Evolutionary conservation across 202 grass and related monocot species (phyloP).

Genomic region (Elaeis oleifera): DNA sequence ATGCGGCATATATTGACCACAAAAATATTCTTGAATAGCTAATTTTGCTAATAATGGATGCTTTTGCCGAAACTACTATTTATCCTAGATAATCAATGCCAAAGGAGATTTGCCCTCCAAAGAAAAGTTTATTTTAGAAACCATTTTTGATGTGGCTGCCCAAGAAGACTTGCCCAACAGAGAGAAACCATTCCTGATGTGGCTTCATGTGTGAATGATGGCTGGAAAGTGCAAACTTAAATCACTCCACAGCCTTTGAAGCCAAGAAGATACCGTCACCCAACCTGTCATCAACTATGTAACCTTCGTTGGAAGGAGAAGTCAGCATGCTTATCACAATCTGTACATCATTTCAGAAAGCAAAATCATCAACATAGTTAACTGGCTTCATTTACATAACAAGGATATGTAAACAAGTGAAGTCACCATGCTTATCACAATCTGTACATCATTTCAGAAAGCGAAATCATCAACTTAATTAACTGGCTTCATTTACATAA

Average conservation of each 20-base stretch:
- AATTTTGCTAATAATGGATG: neutral
- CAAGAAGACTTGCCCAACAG: slow-evolving; percentile 80
- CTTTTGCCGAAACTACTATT: neutral
- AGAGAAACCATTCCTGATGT: slow-evolving; percentile 12
- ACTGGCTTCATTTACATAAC: no score
- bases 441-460: no score
- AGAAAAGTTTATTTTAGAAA: no score
- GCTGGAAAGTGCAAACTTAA: neutral
- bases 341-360: no score
- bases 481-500: no score
- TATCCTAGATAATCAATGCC: slow-evolving; percentile 11
- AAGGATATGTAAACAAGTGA: neutral
- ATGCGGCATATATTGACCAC: neutral
- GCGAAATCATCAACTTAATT: no score
- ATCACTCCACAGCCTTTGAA: neutral
- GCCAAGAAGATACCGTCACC: slow-evolving; percentile 12
- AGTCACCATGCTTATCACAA: no score
- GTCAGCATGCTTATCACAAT: no score
- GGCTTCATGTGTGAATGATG: slow-evolving; percentile 3
- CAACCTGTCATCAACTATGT: neutral
- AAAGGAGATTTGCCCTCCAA: slow-evolving; percentile 71
- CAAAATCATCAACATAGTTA: no score
- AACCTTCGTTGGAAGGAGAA: no score
- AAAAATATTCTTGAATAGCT: neutral
- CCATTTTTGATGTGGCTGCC: slow-evolving; percentile 20